phyloP scores from a whole-genome alignment of 768 basidiomycete species.

The Lentinula sp. region DNA sequence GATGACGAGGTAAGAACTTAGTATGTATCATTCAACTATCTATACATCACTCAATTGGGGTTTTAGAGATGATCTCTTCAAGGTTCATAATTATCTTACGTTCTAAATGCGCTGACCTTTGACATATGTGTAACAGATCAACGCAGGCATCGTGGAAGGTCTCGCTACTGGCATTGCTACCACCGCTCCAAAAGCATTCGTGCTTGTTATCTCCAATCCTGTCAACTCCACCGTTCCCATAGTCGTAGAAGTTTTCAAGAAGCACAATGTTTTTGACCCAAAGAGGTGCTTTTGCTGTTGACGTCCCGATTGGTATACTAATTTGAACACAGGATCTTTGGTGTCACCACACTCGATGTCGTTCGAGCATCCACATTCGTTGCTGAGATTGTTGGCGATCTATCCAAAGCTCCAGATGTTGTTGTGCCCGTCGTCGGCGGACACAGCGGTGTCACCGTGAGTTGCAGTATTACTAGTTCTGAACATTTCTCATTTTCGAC shows the following conservation, averaged over 20 bases:
- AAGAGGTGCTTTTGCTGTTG: constrained; percentile 54
- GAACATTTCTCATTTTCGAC: not conserved
- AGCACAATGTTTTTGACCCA: constrained; percentile 84
- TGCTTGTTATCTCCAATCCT: constrained; percentile 97
- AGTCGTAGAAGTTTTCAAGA: constrained; percentile 93
- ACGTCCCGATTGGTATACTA: constrained; percentile 3
- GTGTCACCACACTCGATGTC: constrained; percentile 97
- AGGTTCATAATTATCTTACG: constrained; percentile 40
- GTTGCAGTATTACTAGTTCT: constrained; percentile 12
- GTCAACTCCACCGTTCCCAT: constrained; percentile 99
- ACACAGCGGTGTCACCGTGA: constrained; percentile 86
- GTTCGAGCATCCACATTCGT: constrained; percentile 98
- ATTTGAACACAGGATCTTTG: constrained; percentile 66
- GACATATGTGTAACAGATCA: constrained; percentile 55
- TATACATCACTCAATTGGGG: constrained; percentile 2
- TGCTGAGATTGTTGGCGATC: constrained; percentile 66
- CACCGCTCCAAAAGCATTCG: constrained; percentile 79
- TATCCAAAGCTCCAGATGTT: constrained; percentile 53
- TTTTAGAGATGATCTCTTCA: constrained; percentile 89
- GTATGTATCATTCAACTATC: constrained; percentile 1
- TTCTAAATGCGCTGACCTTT: not conserved
- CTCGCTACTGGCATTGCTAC: constrained; percentile 88
- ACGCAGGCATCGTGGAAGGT: constrained; percentile 93
- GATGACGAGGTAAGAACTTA: constrained; percentile 45
- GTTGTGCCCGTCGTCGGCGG: constrained; percentile 91